A percentile compares a stretch with the other conserved stretches of the same genome.
phyloP scores from a whole-genome alignment of 2,329 filamentous ascomycete species.

The Sclerotinia borealis region DNA sequence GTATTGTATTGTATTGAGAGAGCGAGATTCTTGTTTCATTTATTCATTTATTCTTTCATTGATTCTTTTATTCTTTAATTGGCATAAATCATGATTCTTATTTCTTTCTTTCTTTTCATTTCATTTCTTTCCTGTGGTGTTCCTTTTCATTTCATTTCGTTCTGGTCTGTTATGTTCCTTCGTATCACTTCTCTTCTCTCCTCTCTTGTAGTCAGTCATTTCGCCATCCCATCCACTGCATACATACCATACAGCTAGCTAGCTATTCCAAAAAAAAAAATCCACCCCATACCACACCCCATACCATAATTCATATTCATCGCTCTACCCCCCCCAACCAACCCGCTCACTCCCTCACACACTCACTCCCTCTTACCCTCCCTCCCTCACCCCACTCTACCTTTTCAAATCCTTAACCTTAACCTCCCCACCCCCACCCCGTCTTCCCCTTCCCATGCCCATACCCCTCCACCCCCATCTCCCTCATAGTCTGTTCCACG shows the following conservation, averaged over 20 bases:
- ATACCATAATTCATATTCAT: neutral
- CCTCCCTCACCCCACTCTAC: neutral
- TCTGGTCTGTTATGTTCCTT: neutral
- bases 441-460: slow-evolving; percentile 28
- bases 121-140: neutral
- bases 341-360: neutral
- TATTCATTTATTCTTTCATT: no score
- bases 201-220: neutral
- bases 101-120: no score
- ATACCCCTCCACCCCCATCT: slow-evolving; percentile 36
- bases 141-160: neutral
- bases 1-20: no score
- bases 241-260: neutral
- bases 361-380: neutral
- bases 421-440: slow-evolving; percentile 28
- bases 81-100: neutral
- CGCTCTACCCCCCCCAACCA: neutral
- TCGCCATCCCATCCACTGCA: neutral
- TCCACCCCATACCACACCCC: no score
- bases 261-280: neutral
- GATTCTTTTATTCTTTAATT: neutral
- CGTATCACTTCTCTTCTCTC: neutral
- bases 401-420: slow-evolving; percentile 33
- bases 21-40: no score
- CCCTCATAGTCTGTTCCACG: slow-evolving; percentile 48